These are phyloP conservation scores for Solanum boliviense DNA, from an alignment of 257 asterid species.

Conservation along the genomic window DNA sequence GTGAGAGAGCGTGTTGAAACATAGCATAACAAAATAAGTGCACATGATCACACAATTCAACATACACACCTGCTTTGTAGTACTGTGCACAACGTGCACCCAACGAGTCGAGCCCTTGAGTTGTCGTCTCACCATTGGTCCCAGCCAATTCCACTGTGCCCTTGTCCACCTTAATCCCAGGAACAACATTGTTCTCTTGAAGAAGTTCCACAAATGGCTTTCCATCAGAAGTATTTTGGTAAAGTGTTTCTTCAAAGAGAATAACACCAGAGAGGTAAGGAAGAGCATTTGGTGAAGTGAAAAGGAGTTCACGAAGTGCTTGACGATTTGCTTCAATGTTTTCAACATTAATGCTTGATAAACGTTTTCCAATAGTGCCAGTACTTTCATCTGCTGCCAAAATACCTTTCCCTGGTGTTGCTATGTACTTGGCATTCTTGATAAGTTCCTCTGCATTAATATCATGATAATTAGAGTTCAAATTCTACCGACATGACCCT, in stretches of 20 bases:
- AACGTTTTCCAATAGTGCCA: constrained; percentile 82
- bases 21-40: not conserved
- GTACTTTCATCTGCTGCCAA: constrained; percentile 91
- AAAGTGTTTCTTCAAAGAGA: constrained; percentile 84
- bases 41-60: not conserved
- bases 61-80: constrained; percentile 46
- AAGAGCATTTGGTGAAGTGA: constrained; percentile 78
- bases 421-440: constrained; percentile 77
- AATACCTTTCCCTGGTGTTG: constrained; percentile 81
- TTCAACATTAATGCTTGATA: constrained; percentile 63
- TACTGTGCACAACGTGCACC: constrained; percentile 64
- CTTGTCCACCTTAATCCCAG: constrained; percentile 86
- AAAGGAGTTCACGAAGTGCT: constrained; percentile 79
- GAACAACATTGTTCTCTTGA: constrained; percentile 50
- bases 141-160: constrained; percentile 72
- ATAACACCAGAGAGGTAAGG: constrained; percentile 71
- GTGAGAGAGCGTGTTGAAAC: not conserved
- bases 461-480: not conserved
- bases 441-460: constrained; percentile 52
- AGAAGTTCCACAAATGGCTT: constrained; percentile 75
- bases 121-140: constrained; percentile 72
- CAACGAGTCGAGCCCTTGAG: constrained; percentile 70
- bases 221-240: constrained; percentile 61
- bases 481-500: not conserved
- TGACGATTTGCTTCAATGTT: constrained; percentile 78